A percentile compares a stretch with the other conserved stretches of the same genome.
Evolutionary conservation across 805 yeast species (phyloP).

Genomic region (Saturnispora quitensis): DNA sequence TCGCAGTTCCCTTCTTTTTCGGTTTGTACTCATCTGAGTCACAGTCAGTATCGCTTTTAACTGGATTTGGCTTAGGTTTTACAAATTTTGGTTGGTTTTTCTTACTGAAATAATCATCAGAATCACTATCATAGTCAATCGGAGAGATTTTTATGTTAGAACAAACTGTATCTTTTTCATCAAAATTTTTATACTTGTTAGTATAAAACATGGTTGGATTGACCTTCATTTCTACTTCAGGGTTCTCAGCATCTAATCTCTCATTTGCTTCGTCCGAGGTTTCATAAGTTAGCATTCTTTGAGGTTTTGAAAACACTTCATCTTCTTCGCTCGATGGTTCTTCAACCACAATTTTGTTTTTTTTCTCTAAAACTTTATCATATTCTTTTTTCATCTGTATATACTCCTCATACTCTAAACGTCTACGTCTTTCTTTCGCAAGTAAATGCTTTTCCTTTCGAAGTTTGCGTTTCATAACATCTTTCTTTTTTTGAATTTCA

Average conservation of each 20-base stretch:
- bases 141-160: not conserved
- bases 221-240: not conserved
- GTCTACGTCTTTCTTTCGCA: not conserved
- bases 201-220: not conserved
- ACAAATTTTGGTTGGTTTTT: too few species aligned
- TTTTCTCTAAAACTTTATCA: constrained; percentile 15
- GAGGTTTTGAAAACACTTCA: constrained; percentile 3
- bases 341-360: not conserved
- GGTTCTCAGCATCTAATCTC: constrained; percentile 5
- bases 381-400: not conserved
- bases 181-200: not conserved
- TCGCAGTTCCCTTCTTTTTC: not conserved
- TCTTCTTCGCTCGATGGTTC: not conserved
- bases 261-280: not conserved
- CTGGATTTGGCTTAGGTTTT: too few species aligned
- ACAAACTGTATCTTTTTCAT: not conserved
- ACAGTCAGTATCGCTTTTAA: not conserved
- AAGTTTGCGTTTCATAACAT: not conserved
- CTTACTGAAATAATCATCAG: too few species aligned
- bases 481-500: not conserved
- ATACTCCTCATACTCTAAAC: not conserved
- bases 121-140: not conserved
- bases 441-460: not conserved
- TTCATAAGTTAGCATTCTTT: not conserved
- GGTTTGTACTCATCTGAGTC: not conserved